These are phyloP conservation scores for Diutina rugosa DNA, from an alignment of 1,139 yeast genomes.

Conservation along the genomic window DNA sequence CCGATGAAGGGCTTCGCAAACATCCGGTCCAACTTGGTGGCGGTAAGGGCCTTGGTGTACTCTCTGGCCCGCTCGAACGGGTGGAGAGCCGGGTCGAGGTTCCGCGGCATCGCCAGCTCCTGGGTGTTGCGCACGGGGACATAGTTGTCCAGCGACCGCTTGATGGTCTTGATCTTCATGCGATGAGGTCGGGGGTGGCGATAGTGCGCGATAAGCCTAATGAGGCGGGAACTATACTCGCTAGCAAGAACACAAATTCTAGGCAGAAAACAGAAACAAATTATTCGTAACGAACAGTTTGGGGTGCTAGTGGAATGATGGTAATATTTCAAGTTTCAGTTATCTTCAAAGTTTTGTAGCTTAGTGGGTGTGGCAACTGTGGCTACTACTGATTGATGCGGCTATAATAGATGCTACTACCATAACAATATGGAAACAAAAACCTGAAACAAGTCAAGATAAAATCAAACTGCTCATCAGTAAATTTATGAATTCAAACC, in stretches of 20 bases:
- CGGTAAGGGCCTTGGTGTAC: slow-evolving; percentile 86
- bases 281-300: too few species aligned
- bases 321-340: too few species aligned
- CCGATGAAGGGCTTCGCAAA: slow-evolving; percentile 97
- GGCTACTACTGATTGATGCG: not conserved
- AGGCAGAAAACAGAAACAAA: too few species aligned
- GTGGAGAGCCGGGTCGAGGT: slow-evolving; percentile 87
- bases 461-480: too few species aligned
- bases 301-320: too few species aligned
- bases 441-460: too few species aligned
- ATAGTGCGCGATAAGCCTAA: not conserved
- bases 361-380: not conserved
- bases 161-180: slow-evolving; percentile 82
- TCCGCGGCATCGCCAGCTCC: slow-evolving; percentile 77
- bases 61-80: slow-evolving; percentile 97
- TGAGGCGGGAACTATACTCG: too few species aligned
- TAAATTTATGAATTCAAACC: too few species aligned
- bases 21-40: slow-evolving; percentile 90
- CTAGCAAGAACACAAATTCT: too few species aligned
- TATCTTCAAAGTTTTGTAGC: too few species aligned
- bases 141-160: slow-evolving; percentile 81
- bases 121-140: slow-evolving; percentile 88
- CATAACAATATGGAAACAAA: too few species aligned
- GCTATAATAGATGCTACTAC: too few species aligned
- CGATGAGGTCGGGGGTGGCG: not conserved